Evolutionary conservation across 371 early-diverging fungal species (phyloP), one percentile per base, ranked within the genome.

Genomic region (Gilbertella persicaria): DNA sequence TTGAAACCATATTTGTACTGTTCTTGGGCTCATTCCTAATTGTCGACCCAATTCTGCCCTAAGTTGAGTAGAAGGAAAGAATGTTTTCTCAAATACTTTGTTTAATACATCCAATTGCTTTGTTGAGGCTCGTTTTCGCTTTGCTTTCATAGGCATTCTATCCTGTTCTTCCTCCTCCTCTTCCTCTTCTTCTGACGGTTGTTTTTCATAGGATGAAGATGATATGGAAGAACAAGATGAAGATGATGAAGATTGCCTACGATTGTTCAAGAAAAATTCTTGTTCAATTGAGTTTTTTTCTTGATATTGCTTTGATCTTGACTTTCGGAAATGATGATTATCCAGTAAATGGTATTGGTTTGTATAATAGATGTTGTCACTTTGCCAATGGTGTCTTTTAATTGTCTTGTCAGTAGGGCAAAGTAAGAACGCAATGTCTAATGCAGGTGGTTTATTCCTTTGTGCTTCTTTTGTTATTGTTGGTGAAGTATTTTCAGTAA

Each of bases 1-100:
- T 66, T 96, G 97, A 71, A 96, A 96, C 97, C 95, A 95, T 41
- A 95, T 91, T 66, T 96, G 93, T 5, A 96, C 91, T 7, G 88
- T 84, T 70, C 79, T 19, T 67, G 65, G 64, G 45, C 72, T 92
- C 96, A 97, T 97, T 35, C 88, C 85, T 35, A 94, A 80, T 56
- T 93, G 84, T 50, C 81, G 79, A 25, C 91, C 92, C 17, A 98
- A 80, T 46, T 87, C 82, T 41, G 85, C 83, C 42, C 97, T 85
- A 62, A 90, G 73, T 52, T 89, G 88, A 13, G 88, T 88, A 9
- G 69, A 85, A 58, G 73, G 85, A 56, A 59, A 90, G 30, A 75
- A 66, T 23, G 82, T 75, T 10, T 74, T 73, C 30, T 81, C 83
- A 30, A 80, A 50, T 12, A 87, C 73, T 35, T 71, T 75, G 36